These are phyloP conservation scores for Umbelopsis sp. DNA, from an alignment of 192 early-diverging fungal species.

Conservation along the genomic window DNA sequence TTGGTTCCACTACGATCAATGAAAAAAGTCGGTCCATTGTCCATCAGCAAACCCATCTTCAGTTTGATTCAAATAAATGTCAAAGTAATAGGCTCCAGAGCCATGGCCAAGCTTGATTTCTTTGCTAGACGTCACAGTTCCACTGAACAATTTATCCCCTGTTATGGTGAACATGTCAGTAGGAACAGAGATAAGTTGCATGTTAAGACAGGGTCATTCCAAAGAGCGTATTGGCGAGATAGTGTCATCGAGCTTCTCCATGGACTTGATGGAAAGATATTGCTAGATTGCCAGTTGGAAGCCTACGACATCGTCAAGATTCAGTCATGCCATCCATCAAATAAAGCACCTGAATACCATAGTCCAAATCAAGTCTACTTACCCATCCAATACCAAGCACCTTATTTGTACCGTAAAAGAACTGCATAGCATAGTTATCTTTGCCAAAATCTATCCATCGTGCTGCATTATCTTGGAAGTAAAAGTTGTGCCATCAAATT, in stretches of 20 bases:
- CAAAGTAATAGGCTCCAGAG: background rate
- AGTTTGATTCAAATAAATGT: background rate
- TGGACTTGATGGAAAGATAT: background rate
- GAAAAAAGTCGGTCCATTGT: background rate
- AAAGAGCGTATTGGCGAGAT: background rate
- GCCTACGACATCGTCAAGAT: background rate
- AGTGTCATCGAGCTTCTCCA: background rate
- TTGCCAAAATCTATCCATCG: background rate
- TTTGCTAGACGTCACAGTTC: background rate
- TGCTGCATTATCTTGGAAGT: background rate
- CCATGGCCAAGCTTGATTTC: background rate
- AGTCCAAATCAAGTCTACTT: background rate
- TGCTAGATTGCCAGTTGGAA: background rate
- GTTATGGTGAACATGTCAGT: background rate
- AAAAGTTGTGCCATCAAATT: background rate
- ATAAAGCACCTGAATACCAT: background rate
- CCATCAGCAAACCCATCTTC: background rate
- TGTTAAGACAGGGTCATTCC: background rate
- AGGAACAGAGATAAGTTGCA: background rate
- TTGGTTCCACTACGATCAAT: background rate
- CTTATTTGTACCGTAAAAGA: background rate
- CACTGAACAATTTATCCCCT: background rate
- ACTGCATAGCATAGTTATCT: background rate
- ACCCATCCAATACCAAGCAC: background rate
- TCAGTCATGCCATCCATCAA: background rate